Evolutionary conservation across 2,329 filamentous ascomycete species (phyloP).

Genomic region (Cladosporium phlei): DNA sequence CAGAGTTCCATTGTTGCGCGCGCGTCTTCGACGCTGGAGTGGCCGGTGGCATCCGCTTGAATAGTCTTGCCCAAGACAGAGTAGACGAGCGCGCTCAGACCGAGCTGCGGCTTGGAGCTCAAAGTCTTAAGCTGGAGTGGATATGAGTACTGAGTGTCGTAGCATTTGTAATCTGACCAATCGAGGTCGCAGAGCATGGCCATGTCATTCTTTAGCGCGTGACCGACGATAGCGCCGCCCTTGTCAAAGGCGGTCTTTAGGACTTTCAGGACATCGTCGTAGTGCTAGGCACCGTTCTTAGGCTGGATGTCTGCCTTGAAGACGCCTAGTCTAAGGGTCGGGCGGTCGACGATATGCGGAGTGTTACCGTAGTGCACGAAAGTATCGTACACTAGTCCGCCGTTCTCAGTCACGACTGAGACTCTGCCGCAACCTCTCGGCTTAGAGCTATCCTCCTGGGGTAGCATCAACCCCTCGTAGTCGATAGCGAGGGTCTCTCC

Average conservation of each 20-base stretch:
- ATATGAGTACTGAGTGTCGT: too few species aligned
- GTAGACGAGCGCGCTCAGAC: not conserved
- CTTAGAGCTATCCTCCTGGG: not conserved
- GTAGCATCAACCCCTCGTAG: not conserved
- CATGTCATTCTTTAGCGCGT: not conserved
- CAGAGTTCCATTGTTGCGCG: conserved; percentile 16
- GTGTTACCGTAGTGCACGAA: conserved; percentile 2
- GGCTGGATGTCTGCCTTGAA: not conserved
- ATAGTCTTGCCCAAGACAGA: conserved; percentile 9
- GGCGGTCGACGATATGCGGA: not conserved
- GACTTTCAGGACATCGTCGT: not conserved
- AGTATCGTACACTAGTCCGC: conserved; percentile 8
- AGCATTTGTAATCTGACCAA: too few species aligned
- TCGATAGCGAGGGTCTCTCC: conserved; percentile 2
- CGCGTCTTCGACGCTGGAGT: conserved; percentile 16
- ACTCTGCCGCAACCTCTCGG: conserved; percentile 4
- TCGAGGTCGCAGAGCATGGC: too few species aligned
- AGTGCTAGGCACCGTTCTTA: conserved; percentile 3
- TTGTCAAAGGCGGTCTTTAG: not conserved
- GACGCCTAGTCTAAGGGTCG: not conserved
- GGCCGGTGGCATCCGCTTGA: conserved; percentile 6
- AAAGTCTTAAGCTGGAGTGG: too few species aligned
- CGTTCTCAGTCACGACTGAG: not conserved
- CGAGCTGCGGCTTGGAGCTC: too few species aligned
- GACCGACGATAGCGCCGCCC: not conserved